Base-by-base conservation (phyloP, 1,139 yeast genomes). In the Debaryomycetaceae sp. region DNA sequence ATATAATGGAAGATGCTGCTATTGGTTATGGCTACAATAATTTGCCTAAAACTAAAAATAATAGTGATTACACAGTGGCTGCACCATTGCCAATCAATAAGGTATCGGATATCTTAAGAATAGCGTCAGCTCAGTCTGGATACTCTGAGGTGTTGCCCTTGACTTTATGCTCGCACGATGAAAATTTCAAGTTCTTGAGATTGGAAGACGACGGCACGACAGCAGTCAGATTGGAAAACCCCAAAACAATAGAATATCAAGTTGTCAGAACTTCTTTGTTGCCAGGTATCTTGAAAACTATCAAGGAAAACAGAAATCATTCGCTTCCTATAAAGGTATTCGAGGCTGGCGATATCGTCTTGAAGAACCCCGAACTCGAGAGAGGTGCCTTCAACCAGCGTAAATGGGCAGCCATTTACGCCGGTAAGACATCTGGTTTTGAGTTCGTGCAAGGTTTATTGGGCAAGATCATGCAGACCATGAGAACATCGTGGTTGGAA, bases 1-100 rank as follows among this genome's bases (percentile, higher is more conserved):
- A 94, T 66, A 85, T 94, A 52, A 87, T 94, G 96, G 99, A 94
- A 67, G 99, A 94, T 64, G 96, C 91, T 36, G 98, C 97, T 39
- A 85, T 94, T 59, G 95, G 89, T 29, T 94, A 89, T 61, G 99
- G 98, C 44, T 94, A 84, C 74, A 87, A 91, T 67, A 88, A 87
- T 62, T 76, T 94, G 58, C 76, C 76, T 47, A 87, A 83, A 66
- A 83, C 95, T 41, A 85, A 85, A 61, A 94, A 95, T 45, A 72
- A 81, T 51, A 75, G 91, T 42, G 84, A 87, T 35, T 81, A 91
- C 38, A 79, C 89, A 43, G 84, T 87, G 48, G 96, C 96, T 14
- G 75, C 86, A 42, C 89, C 98, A 37, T 78, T 91, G 59, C 96
- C 96, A 43, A 78, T 94, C 57, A 92, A 92, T 72, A 88, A 87